Percentiles rank a stretch among this genome's conserved stretches.
Conservation (phyloP, 805 yeast species). For the Sungouiella thailandica region DNA sequence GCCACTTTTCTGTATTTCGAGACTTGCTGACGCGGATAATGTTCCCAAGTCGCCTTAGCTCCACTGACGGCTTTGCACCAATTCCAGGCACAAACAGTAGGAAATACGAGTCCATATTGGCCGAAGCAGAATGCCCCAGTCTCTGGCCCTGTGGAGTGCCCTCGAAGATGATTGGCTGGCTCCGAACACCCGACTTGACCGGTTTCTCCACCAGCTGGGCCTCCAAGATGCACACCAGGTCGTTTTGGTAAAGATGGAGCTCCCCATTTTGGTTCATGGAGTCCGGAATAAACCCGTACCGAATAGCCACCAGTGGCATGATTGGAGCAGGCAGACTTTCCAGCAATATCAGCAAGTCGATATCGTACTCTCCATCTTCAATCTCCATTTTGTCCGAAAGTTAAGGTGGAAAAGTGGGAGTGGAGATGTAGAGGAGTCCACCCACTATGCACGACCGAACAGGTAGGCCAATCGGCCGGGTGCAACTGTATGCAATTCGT, state of each 20-base stretch:
- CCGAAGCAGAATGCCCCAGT: constrained; percentile 4
- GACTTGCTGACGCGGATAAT: constrained; percentile 35
- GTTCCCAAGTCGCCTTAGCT: constrained; percentile 23
- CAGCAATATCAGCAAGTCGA: constrained; percentile 28
- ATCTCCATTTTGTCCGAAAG: constrained; percentile 26
- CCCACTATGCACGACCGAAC: too few relatives aligned
- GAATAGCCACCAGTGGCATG: constrained; percentile 20
- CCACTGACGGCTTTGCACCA: constrained; percentile 11
- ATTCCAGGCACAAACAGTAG: constrained; percentile 18
- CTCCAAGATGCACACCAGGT: constrained; percentile 28
- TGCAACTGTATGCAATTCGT: too few relatives aligned
- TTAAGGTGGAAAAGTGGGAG: too few relatives aligned
- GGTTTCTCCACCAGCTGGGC: constrained; percentile 22
- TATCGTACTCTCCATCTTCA: constrained; percentile 41
- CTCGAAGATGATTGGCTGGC: constrained; percentile 31
- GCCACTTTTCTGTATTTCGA: constrained; percentile 29
- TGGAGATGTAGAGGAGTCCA: too few relatives aligned
- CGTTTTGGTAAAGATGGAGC: constrained; percentile 29
- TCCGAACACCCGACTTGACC: constrained; percentile 3
- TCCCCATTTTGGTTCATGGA: constrained; percentile 34
- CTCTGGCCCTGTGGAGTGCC: constrained; percentile 31
- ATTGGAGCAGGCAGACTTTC: neutral
- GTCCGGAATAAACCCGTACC: constrained; percentile 40
- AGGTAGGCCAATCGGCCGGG: too few relatives aligned
- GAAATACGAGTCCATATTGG: constrained; percentile 25